Evolutionary conservation across 2,329 filamentous ascomycete genomes (phyloP).

Genomic region (Aspergillus sp.): DNA sequence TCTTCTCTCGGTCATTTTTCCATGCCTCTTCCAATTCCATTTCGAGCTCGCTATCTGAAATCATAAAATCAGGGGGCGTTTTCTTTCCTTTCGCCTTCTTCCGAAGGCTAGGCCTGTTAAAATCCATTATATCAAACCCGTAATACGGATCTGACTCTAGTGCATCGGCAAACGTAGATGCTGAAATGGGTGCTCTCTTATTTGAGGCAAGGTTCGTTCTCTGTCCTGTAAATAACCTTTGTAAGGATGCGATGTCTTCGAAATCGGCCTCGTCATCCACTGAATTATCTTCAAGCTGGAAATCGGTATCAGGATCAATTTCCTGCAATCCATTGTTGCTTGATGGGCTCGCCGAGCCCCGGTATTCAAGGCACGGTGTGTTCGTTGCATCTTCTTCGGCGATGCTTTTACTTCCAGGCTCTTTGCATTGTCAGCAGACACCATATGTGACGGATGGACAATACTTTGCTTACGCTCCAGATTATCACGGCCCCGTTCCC

Average conservation of each 20-base stretch:
- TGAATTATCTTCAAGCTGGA: background rate
- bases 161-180: constrained; percentile 49
- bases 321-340: background rate
- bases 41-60: constrained; percentile 62
- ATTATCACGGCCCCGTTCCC: too few relatives aligned
- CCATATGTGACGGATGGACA: too few relatives aligned
- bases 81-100: constrained; percentile 57
- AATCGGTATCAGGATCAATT: background rate
- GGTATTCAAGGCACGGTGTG: background rate
- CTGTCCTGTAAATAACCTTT: background rate
- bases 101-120: constrained; percentile 59
- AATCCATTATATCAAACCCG: constrained; percentile 80
- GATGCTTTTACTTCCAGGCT: too few relatives aligned
- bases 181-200: constrained; percentile 34
- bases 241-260: background rate
- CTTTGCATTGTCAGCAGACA: too few relatives aligned
- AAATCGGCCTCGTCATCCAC: background rate
- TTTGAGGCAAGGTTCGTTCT: background rate
- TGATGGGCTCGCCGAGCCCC: background rate
- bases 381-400: too few relatives aligned
- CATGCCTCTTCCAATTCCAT: constrained; percentile 51
- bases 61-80: constrained; percentile 45
- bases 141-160: constrained; percentile 54
- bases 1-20: constrained; percentile 62
- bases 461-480: too few relatives aligned